phyloP scores from a whole-genome alignment of 2,329 filamentous ascomycete species.

The Colletotrichum abscissum region DNA sequence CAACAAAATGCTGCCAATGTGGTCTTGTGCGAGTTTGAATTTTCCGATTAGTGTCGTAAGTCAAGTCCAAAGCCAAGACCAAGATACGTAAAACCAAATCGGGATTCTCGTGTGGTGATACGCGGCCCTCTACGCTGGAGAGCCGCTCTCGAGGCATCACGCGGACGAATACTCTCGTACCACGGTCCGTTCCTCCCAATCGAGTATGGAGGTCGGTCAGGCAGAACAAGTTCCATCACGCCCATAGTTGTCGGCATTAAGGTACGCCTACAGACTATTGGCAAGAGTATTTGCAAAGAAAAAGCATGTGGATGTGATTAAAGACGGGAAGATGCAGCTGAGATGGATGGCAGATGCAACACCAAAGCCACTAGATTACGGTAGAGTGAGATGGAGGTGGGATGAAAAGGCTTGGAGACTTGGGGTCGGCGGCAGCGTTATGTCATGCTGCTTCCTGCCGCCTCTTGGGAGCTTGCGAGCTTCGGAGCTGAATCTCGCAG shows the following conservation, averaged over 20 bases:
- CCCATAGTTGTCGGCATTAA: constrained; percentile 7
- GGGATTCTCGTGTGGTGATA: background rate
- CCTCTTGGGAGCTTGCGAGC: background rate
- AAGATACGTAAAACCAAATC: background rate
- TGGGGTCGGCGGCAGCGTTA: background rate
- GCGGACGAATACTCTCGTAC: background rate
- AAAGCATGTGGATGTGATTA: constrained; percentile 15
- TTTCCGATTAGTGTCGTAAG: background rate
- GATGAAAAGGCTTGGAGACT: background rate
- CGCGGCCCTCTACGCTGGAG: background rate
- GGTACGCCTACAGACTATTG: background rate
- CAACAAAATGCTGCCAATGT: constrained; percentile 21
- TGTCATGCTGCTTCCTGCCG: constrained; percentile 8
- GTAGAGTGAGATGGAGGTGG: background rate
- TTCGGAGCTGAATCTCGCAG: background rate
- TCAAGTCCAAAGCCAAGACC: background rate
- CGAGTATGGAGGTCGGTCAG: constrained; percentile 22
- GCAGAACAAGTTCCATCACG: background rate
- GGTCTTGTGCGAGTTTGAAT: background rate
- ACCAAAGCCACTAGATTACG: constrained; percentile 1
- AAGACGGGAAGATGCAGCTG: constrained; percentile 25
- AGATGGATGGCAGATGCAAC: constrained; percentile 10
- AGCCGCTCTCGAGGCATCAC: background rate
- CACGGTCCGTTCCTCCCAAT: constrained; percentile 4
- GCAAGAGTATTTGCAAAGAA: background rate